Conservation (phyloP, 139 green algal species). For the Chara braunii region DNA sequence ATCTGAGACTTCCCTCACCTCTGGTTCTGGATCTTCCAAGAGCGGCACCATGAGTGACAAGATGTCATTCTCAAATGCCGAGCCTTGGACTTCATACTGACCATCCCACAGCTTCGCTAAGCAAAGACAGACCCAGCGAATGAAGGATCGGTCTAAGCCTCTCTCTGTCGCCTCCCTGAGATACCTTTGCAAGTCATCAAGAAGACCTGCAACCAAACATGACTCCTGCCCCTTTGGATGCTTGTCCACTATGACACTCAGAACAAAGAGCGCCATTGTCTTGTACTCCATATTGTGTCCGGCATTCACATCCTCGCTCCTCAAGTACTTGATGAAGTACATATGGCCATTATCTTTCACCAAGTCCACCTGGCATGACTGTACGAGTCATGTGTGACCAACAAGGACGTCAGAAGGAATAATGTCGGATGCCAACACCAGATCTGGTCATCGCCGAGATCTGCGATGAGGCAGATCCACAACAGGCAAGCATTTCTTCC, state of each 20-base stretch:
- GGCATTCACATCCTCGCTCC: slow-evolving; percentile 45
- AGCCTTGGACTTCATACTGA: slow-evolving; percentile 8
- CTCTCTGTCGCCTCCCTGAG: slow-evolving; percentile 14
- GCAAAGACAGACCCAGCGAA: slow-evolving; percentile 85
- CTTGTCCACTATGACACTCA: slow-evolving; percentile 78
- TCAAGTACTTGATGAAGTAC: slow-evolving; percentile 95
- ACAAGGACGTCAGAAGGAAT: neutral
- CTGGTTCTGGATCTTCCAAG: slow-evolving; percentile 46
- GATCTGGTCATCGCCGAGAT: too few relatives aligned
- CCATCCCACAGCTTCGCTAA: slow-evolving; percentile 79
- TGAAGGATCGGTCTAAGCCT: slow-evolving; percentile 59
- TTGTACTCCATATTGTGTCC: slow-evolving; percentile 35
- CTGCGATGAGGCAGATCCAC: too few relatives aligned
- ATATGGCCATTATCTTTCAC: slow-evolving; percentile 89
- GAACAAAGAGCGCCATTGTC: slow-evolving; percentile 80
- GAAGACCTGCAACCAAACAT: slow-evolving; percentile 28
- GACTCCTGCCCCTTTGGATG: slow-evolving; percentile 53
- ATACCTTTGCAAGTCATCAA: slow-evolving; percentile 30
- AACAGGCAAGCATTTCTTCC: too few relatives aligned
- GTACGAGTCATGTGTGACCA: too few relatives aligned
- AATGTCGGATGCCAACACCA: too few relatives aligned
- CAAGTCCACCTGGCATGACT: slow-evolving; percentile 70
- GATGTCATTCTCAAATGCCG: slow-evolving; percentile 47
- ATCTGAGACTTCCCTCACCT: slow-evolving; percentile 14
- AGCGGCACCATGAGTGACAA: slow-evolving; percentile 50